These are phyloP conservation scores for Saururus chinensis DNA, from an alignment of 164 flowering plant species.

Conservation along the genomic window DNA sequence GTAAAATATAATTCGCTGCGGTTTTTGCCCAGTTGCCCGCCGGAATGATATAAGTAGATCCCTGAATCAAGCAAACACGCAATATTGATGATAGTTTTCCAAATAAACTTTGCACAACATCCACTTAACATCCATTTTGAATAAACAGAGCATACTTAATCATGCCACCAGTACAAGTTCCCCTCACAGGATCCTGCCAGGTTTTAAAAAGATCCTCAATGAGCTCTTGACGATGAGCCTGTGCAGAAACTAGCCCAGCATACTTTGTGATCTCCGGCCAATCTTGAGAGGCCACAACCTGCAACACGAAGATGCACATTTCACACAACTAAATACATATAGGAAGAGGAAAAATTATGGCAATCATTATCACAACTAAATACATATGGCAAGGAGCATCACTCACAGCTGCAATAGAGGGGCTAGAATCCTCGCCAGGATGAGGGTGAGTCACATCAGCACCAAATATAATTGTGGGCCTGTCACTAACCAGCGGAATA, in stretches of 20 bases:
- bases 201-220: slow-evolving; percentile 61
- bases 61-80: slow-evolving; percentile 24
- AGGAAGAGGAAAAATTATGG: not conserved
- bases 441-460: slow-evolving; percentile 99
- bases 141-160: slow-evolving; percentile 31
- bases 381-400: not conserved
- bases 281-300: slow-evolving; percentile 87
- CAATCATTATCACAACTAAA: not conserved
- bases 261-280: slow-evolving; percentile 81
- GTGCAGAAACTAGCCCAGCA: slow-evolving; percentile 74
- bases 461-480: slow-evolving; percentile 91
- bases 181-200: slow-evolving; percentile 64
- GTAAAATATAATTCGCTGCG: slow-evolving; percentile 88
- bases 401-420: slow-evolving; percentile 90
- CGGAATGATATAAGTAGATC: slow-evolving; percentile 87
- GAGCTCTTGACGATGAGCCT: slow-evolving; percentile 72
- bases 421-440: slow-evolving; percentile 95
- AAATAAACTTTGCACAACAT: not conserved
- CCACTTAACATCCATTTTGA: not conserved
- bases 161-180: slow-evolving; percentile 63
- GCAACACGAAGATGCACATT: not conserved
- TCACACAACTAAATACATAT: not conserved
- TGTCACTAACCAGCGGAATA: slow-evolving; percentile 76
- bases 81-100: not conserved
- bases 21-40: slow-evolving; percentile 83